Percentiles rank a stretch among this genome's conserved stretches.
phyloP scores from a whole-genome alignment of 1,284 basidiomycete species.

The Fomitopsis pinicola region DNA sequence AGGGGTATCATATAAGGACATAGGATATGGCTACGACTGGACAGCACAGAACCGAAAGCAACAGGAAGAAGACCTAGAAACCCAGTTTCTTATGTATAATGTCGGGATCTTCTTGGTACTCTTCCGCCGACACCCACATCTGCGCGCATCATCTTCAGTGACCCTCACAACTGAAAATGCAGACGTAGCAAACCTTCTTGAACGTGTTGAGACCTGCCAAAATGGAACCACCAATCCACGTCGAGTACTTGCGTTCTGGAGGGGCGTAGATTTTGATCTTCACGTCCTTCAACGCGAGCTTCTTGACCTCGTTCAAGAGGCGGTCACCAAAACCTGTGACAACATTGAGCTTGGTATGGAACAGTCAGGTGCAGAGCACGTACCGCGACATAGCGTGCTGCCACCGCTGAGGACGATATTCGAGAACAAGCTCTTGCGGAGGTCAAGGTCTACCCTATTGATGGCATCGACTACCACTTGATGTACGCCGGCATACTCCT shows the following conservation, averaged over 20 bases:
- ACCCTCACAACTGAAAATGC: neutral
- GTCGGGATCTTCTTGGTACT: slow-evolving; percentile 99
- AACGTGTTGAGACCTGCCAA: slow-evolving; percentile 95
- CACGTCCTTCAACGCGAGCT: slow-evolving; percentile 92
- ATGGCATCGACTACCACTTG: slow-evolving; percentile 93
- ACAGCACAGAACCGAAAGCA: slow-evolving; percentile 13
- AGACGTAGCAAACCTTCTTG: slow-evolving; percentile 71
- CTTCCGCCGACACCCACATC: slow-evolving; percentile 99
- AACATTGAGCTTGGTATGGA: neutral
- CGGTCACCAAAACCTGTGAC: slow-evolving; percentile 90
- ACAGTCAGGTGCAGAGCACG: slow-evolving; percentile 12
- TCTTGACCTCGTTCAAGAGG: slow-evolving; percentile 93
- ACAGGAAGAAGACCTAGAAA: slow-evolving; percentile 41
- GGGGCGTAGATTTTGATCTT: slow-evolving; percentile 99
- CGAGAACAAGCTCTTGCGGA: slow-evolving; percentile 92
- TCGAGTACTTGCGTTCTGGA: slow-evolving; percentile 99
- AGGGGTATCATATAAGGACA: slow-evolving; percentile 28
- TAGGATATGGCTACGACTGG: slow-evolving; percentile 23
- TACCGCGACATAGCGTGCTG: slow-evolving; percentile 90
- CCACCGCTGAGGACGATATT: slow-evolving; percentile 98
- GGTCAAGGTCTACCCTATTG: slow-evolving; percentile 82
- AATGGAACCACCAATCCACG: slow-evolving; percentile 98
- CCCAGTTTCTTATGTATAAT: slow-evolving; percentile 92
- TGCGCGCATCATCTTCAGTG: slow-evolving; percentile 25
- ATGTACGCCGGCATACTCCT: slow-evolving; percentile 96